Evolutionary conservation across 1,139 yeast species (phyloP).

Genomic region (Sugiyamaella grinbergsii): DNA sequence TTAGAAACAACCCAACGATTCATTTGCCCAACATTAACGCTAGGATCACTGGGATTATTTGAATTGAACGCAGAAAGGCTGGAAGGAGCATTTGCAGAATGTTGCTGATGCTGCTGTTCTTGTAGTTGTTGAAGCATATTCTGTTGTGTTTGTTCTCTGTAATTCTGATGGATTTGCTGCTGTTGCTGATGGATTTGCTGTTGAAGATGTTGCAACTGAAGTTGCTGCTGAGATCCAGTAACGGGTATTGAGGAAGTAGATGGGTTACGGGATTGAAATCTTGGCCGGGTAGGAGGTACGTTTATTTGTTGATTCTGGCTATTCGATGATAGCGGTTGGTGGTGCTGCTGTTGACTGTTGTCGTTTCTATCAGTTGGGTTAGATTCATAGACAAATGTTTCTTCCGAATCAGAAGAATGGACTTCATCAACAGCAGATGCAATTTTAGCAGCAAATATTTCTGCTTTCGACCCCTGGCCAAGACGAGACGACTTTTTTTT

Average conservation of each 20-base stretch:
- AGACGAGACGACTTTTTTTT: slow-evolving; percentile 33
- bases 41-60: neutral
- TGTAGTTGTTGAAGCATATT: slow-evolving; percentile 8
- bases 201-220: slow-evolving; percentile 23
- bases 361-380: slow-evolving; percentile 36
- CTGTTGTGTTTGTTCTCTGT: slow-evolving; percentile 11
- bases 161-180: slow-evolving; percentile 12
- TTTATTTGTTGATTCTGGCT: slow-evolving; percentile 19
- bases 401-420: slow-evolving; percentile 84
- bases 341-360: slow-evolving; percentile 16
- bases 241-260: slow-evolving; percentile 33
- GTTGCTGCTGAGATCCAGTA: slow-evolving; percentile 17
- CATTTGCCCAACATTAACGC: slow-evolving; percentile 5
- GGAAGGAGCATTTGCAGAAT: neutral
- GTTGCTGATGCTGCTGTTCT: slow-evolving; percentile 14
- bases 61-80: neutral
- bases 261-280: slow-evolving; percentile 34
- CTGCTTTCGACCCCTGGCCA: slow-evolving; percentile 62
- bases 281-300: slow-evolving; percentile 29
- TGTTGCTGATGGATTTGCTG: slow-evolving; percentile 26
- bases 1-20: slow-evolving; percentile 14
- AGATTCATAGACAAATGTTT: slow-evolving; percentile 88
- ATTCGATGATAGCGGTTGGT: slow-evolving; percentile 26
- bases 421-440: slow-evolving; percentile 94
- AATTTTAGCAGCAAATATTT: slow-evolving; percentile 88